Conservation (phyloP, 345 rosid species). For the Toxicodendron radicans region DNA sequence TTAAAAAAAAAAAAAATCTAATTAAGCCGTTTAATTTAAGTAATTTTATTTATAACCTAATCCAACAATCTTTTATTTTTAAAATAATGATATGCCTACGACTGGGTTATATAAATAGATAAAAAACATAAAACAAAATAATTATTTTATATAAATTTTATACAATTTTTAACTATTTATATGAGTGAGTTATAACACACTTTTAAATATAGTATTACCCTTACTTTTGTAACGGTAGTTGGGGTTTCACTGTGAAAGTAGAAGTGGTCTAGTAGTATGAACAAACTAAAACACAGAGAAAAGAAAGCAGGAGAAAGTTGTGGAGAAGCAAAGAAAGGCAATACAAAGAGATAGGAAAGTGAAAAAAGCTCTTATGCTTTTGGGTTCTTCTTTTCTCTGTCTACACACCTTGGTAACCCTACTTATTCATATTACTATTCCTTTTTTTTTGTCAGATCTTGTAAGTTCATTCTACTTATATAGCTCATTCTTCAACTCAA, state of each 20-base stretch:
- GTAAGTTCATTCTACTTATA: constrained; percentile 16
- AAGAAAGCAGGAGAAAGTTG: constrained; percentile 8
- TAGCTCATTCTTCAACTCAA: constrained; percentile 14
- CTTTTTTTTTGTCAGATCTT: constrained; percentile 27
- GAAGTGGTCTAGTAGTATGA: constrained; percentile 20
- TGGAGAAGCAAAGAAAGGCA: constrained; percentile 17
- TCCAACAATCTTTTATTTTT: no score
- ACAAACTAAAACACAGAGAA: constrained; percentile 17
- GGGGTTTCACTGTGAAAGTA: constrained; percentile 9
- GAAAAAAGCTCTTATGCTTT: constrained; percentile 22
- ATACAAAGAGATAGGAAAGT: background rate
- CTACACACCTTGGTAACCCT: constrained; percentile 19
- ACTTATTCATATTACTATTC: background rate
- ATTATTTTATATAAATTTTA: no score
- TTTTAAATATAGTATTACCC: no score
- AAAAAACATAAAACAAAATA: no score
- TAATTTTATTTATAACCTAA: no score
- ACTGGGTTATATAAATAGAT: no score
- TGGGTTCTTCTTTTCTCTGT: constrained; percentile 13
- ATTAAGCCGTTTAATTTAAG: no score
- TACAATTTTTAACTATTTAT: no score
- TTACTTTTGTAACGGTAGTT: no score
- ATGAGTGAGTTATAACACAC: no score
- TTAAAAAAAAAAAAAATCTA: no score
- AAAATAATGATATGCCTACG: no score